These are phyloP conservation scores for Talaromyces sp. DNA, from an alignment of 2,329 filamentous ascomycete genomes.

Conservation along the genomic window DNA sequence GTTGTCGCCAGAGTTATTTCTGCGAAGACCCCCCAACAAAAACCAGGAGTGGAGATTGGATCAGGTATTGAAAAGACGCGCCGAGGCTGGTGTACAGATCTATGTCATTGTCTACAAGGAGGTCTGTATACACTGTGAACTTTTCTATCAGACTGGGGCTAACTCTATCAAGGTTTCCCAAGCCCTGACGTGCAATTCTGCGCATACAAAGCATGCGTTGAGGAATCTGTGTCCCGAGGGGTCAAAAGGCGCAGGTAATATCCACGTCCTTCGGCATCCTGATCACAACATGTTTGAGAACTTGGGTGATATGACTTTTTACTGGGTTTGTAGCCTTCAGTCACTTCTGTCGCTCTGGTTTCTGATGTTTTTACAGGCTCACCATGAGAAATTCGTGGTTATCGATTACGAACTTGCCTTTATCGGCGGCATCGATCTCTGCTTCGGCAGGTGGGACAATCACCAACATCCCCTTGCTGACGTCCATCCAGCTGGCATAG, in stretches of 20 bases:
- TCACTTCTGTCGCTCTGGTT: background rate
- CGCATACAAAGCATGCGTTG: conserved; percentile 85
- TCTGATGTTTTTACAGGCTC: conserved; percentile 50
- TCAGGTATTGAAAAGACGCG: conserved; percentile 67
- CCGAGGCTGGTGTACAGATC: conserved; percentile 91
- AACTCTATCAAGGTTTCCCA: conserved; percentile 53
- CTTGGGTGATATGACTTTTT: conserved; percentile 78
- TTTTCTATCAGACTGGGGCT: background rate
- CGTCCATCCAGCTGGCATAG: conserved; percentile 76
- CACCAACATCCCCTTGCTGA: conserved; percentile 82
- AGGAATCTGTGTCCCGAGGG: conserved; percentile 76
- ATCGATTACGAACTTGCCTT: conserved; percentile 89
- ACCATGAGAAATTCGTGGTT: conserved; percentile 96
- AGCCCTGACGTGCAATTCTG: conserved; percentile 84
- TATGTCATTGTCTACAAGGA: conserved; percentile 74
- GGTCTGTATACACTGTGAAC: background rate
- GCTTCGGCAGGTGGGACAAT: conserved; percentile 91
- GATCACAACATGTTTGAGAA: conserved; percentile 87
- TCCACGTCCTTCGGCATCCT: conserved; percentile 45
- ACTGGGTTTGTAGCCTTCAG: conserved; percentile 56
- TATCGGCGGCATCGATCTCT: conserved; percentile 89
- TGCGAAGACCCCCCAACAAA: conserved; percentile 76
- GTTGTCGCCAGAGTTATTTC: conserved; percentile 53
- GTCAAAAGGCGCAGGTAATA: conserved; percentile 50
- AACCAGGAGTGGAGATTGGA: conserved; percentile 65